phyloP scores from a whole-genome alignment of 2,329 filamentous ascomycete genomes.

The Apiospora sp. region DNA sequence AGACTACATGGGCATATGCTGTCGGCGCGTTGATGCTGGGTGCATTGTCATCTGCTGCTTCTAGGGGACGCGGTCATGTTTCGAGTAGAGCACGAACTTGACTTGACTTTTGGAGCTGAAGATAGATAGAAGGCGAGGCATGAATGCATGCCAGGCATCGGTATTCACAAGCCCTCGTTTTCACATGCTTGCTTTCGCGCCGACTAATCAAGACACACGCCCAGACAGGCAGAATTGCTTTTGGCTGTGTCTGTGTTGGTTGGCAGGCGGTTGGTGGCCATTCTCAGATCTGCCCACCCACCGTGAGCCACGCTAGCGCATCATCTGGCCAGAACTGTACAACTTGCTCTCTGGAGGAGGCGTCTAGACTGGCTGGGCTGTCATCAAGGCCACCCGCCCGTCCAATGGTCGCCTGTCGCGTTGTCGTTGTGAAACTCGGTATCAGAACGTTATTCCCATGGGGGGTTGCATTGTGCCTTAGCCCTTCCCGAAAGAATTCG shows the following conservation, averaged over 20 bases:
- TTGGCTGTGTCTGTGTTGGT: background rate
- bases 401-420: conserved; percentile 15
- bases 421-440: conserved; percentile 12
- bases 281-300: conserved; percentile 3
- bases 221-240: background rate
- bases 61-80: background rate
- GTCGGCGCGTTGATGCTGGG: background rate
- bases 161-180: conserved; percentile 12
- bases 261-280: conserved; percentile 12
- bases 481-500: conserved; percentile 7
- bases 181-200: background rate
- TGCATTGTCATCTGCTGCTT: conserved; percentile 15
- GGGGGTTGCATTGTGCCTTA: conserved; percentile 13
- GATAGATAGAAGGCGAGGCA: background rate
- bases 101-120: background rate
- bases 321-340: conserved; percentile 16
- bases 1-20: conserved; percentile 7
- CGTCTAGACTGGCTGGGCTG: conserved; percentile 13
- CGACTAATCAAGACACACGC: conserved; percentile 1
- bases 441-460: conserved; percentile 20
- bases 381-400: background rate
- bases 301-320: background rate
- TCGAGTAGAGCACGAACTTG: conserved; percentile 1
- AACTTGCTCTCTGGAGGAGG: background rate
- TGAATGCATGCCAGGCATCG: background rate